Percentiles rank a stretch among this genome's conserved stretches.
Evolutionary conservation across 192 early-diverging fungal species (phyloP).

Genomic region (Backusella westeae): DNA sequence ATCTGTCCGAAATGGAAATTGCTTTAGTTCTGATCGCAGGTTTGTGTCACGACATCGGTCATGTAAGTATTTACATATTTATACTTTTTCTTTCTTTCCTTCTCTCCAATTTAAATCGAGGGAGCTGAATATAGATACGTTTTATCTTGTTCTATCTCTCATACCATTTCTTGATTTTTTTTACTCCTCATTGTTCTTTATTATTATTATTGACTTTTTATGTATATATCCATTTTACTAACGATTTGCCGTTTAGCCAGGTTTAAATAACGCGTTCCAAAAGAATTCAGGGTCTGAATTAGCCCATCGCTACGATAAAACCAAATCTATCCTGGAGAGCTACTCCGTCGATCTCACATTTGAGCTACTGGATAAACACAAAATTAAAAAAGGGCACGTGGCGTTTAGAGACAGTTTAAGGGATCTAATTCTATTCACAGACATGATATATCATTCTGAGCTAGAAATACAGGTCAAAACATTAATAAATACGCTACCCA

Average conservation of each 20-base stretch:
- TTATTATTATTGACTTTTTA: not conserved
- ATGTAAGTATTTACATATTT: conserved; percentile 41
- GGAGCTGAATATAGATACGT: no score
- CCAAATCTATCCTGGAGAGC: conserved; percentile 77
- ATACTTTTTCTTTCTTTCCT: not conserved
- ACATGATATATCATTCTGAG: conserved; percentile 9
- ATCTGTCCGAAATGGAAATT: conserved; percentile 66
- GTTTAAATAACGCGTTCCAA: conserved; percentile 86
- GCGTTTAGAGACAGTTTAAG: not conserved
- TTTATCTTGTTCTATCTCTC: not conserved
- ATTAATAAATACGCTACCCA: not conserved
- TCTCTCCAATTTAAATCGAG: not conserved
- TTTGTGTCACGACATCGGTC: conserved; percentile 85
- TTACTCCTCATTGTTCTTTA: not conserved
- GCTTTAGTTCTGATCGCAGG: conserved; percentile 74
- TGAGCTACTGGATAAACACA: conserved; percentile 63
- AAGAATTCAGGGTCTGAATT: conserved; percentile 76
- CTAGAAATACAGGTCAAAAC: conserved; percentile 7
- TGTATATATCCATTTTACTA: not conserved
- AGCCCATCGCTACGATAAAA: conserved; percentile 58
- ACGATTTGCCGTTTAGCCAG: conserved; percentile 55
- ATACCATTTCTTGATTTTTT: not conserved
- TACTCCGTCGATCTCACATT: conserved; percentile 71
- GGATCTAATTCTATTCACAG: conserved; percentile 14
- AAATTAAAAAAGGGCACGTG: conserved; percentile 46